Conservation (phyloP, 768 basidiomycete species). For the Crepidotus variabilis region DNA sequence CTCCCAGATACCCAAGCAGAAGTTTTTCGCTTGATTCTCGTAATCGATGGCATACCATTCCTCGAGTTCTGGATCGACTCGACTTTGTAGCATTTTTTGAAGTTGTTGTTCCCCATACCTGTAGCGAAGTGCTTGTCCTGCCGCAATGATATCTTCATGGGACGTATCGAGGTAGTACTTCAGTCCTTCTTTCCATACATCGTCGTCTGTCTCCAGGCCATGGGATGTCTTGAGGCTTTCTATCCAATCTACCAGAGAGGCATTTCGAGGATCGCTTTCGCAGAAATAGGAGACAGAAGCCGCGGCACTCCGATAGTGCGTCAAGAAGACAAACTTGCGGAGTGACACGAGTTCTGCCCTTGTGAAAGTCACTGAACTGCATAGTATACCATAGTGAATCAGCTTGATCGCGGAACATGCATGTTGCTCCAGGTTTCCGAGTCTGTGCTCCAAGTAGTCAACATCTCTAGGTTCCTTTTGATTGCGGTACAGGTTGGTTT, state of each 20-base stretch:
- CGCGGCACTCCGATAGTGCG: constrained; percentile 26
- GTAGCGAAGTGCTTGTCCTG: constrained; percentile 18
- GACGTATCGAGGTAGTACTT: constrained; percentile 28
- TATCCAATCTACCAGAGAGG: constrained; percentile 20
- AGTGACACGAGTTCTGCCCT: constrained; percentile 23
- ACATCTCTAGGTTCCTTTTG: constrained; percentile 14
- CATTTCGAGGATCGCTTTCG: constrained; percentile 21
- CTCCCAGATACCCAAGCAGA: constrained; percentile 31
- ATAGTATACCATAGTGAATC: constrained; percentile 9
- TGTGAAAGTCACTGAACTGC: constrained; percentile 13
- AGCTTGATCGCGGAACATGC: constrained; percentile 18
- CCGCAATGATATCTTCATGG: constrained; percentile 21
- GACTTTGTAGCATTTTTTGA: constrained; percentile 16
- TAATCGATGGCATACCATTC: constrained; percentile 26
- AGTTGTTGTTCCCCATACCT: constrained; percentile 15
- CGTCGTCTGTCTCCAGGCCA: constrained; percentile 13
- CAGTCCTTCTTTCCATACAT: constrained; percentile 28
- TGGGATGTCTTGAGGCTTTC: constrained; percentile 16
- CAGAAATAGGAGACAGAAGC: constrained; percentile 21
- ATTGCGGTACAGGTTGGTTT: constrained; percentile 24
- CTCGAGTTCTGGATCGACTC: constrained; percentile 19
- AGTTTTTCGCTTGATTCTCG: constrained; percentile 20
- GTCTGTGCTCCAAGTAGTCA: constrained; percentile 23
- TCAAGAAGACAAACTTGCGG: constrained; percentile 33
- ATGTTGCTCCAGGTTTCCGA: constrained; percentile 23